A percentile compares a stretch with the other conserved stretches of the same genome.
Conservation (phyloP, 306 rosid species). For the Glycine soja region DNA sequence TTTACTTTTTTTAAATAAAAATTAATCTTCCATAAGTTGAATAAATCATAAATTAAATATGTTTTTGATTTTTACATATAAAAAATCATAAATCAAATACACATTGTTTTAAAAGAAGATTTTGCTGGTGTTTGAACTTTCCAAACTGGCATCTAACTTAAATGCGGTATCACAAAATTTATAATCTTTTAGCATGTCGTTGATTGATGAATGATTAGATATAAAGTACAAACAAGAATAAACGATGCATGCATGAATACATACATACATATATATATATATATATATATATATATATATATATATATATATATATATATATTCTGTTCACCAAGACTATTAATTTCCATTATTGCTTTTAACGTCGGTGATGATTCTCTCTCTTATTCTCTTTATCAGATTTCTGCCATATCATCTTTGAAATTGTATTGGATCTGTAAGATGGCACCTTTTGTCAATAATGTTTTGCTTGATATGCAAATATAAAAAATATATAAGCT, state of each 20-base stretch:
- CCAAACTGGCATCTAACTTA: constrained; percentile 43
- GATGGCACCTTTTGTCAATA: neutral
- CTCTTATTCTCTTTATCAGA: neutral
- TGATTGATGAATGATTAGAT: constrained; percentile 56
- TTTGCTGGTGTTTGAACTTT: constrained; percentile 44
- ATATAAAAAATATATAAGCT: neutral
- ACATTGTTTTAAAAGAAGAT: constrained; percentile 31
- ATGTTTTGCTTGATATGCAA: neutral
- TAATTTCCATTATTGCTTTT: constrained; percentile 22
- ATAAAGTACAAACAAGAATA: constrained; percentile 41
- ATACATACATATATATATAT: no score
- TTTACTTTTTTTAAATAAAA: no score
- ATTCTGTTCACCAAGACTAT: constrained; percentile 26
- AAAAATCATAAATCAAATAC: neutral
- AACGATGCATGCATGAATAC: constrained; percentile 50
- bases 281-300: no score
- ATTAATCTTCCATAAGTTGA: neutral
- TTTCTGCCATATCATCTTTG: constrained; percentile 16
- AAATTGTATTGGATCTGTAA: constrained; percentile 11
- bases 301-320: no score
- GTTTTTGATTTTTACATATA: no score
- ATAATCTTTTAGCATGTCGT: constrained; percentile 35
- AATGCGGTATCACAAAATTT: constrained; percentile 38
- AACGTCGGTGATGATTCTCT: constrained; percentile 30
- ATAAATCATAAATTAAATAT: neutral